These are phyloP conservation scores for Penicillium desertorum DNA, from an alignment of 495 filamentous ascomycete species.

Conservation along the genomic window DNA sequence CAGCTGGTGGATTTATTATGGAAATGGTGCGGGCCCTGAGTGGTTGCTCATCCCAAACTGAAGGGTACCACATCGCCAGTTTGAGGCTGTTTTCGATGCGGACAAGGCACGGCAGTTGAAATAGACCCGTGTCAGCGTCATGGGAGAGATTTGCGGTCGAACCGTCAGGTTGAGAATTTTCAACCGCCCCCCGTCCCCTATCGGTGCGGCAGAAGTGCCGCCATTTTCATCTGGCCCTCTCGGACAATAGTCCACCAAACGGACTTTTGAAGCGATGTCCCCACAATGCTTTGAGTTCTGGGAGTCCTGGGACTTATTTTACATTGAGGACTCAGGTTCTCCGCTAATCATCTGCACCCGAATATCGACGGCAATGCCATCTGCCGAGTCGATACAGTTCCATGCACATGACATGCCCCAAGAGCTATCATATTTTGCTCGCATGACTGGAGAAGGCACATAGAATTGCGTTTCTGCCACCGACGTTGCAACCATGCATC, in stretches of 20 bases:
- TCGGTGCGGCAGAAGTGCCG: neutral
- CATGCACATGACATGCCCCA: neutral
- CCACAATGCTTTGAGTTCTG: neutral
- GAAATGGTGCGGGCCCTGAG: conserved; percentile 39
- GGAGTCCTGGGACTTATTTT: neutral
- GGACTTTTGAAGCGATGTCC: neutral
- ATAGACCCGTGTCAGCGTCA: neutral
- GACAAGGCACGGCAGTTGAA: conserved; percentile 1
- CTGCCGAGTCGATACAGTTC: neutral
- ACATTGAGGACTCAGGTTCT: neutral
- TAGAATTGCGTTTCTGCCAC: neutral
- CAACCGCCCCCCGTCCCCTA: neutral
- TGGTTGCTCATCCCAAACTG: neutral
- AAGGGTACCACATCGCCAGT: neutral
- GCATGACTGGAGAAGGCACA: neutral
- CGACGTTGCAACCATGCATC: neutral
- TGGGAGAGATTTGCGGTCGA: neutral
- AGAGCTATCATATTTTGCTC: neutral
- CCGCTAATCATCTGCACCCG: neutral
- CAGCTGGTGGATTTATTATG: conserved; percentile 36
- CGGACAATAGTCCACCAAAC: neutral
- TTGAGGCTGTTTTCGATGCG: neutral
- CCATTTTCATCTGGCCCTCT: neutral
- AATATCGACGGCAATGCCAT: neutral
- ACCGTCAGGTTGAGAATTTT: neutral